A percentile compares a stretch with the other conserved stretches of the same genome.
These are phyloP conservation scores for Aspergillus sp. DNA, from an alignment of 2,329 filamentous ascomycete genomes.

Conservation along the genomic window DNA sequence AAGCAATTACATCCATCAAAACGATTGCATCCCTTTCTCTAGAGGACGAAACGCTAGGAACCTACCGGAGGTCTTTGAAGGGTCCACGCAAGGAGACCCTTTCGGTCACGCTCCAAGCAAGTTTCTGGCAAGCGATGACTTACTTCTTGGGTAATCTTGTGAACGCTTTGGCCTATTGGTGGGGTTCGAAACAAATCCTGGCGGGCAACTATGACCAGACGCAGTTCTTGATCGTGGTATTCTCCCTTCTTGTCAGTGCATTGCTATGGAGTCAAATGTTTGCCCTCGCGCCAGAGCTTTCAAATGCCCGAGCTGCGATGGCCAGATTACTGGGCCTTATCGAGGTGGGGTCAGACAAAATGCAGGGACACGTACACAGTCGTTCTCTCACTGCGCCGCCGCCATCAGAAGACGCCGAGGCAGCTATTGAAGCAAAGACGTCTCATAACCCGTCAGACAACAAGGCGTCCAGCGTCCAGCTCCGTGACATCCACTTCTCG, in stretches of 20 bases:
- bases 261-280: constrained; percentile 74
- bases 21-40: constrained; percentile 53
- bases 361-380: constrained; percentile 22
- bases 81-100: constrained; percentile 52
- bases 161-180: constrained; percentile 77
- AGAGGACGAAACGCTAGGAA: constrained; percentile 49
- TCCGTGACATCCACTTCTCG: constrained; percentile 62
- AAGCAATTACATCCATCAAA: constrained; percentile 51
- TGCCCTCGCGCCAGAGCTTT: constrained; percentile 70
- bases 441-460: constrained; percentile 10
- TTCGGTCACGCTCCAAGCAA: constrained; percentile 48
- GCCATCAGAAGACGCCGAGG: constrained; percentile 8
- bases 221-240: constrained; percentile 70
- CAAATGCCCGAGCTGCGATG: constrained; percentile 52
- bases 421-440: neutral
- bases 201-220: constrained; percentile 64
- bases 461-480: constrained; percentile 48
- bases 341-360: constrained; percentile 35
- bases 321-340: constrained; percentile 54
- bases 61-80: constrained; percentile 46
- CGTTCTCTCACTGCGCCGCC: neutral
- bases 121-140: constrained; percentile 44
- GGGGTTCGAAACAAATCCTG: constrained; percentile 69
- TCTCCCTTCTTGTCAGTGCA: constrained; percentile 69
- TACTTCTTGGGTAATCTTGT: constrained; percentile 60